Evolutionary conservation across 306 rosid species (phyloP), one percentile per base, ranked within the genome.

Genomic region (Albizia julibrissin): DNA sequence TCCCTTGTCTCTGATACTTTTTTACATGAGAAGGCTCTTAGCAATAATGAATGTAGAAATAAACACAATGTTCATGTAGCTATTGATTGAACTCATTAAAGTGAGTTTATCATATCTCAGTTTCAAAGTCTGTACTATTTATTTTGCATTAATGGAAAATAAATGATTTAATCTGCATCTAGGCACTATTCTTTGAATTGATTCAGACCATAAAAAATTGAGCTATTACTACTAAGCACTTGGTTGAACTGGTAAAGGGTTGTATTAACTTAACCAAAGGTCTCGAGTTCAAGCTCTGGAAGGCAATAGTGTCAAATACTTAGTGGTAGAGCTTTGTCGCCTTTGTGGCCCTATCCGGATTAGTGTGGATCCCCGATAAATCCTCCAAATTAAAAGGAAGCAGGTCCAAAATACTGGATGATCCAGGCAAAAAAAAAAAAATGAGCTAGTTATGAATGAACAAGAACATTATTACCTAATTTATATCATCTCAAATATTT

Each of bases 121-220:
- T 52, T 71, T 76, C 64, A 31, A 31, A 58, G 58, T 67, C 61
- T 83, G 37, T 67, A 69, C 80, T 58, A 58, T 68, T 52, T 75
- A 43, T 75, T 50, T 74, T 77, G 67, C 50, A 31, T 75, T 69
- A 46, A 15, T 71, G 46, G 44, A 52, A 80, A 27, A 62, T 22
- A 24, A 13, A 24, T 46, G 31, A 24, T 46, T 75, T 21, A 54
- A 24, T 64, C 74, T 71, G 76, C 26, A 22, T 70, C 43, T 43
- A 70, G 62, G 74, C 52, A 47, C 5, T 14, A 47, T 10, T 47
- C 52, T 47, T 26, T 4, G 34, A 58, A 9, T 58, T 22, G 67
- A 24, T 61, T 61, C 18, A 26, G 34, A 24, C 67, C 1, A 2
- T 9, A 9, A 58, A 24, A 50, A 14, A 47, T 16, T 13, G 52